Evolutionary conservation across 2,329 filamentous ascomycete genomes (phyloP), one percentile per base, ranked within the genome.

Genomic region (Neurospora crassa): DNA sequence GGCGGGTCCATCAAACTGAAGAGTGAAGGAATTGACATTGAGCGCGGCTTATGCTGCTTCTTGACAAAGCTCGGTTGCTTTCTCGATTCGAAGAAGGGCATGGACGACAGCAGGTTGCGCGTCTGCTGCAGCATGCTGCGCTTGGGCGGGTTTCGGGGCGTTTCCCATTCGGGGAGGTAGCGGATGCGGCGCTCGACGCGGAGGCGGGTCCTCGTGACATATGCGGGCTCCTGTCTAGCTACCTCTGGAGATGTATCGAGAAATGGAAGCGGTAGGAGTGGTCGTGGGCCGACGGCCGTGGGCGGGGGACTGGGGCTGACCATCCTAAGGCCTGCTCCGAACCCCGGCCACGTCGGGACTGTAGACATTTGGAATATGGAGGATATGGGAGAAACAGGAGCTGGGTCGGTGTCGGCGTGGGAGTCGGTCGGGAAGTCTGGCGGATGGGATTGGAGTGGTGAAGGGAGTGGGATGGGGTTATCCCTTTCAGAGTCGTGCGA

Each of bases 91-190:
- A n/a, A 16, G 59, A n/a, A 67, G 40, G 41, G 69, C 40, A 37
- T 40, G 7, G 68, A 69, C 20, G 18, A 24, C 2, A 37, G 43
- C 2, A 40, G 12, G 14, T 29, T 63, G 68, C 29, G 42, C 11
- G 42, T 45, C n/a, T 40, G 68, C 2, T 69, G 68, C 2, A 69
- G 68, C 10, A 40, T 59, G 18, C 43, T 20, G 37, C 73, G 70
- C 42, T 74, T 74, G 37, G 73, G 73, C 3, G 74, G 74, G 37
- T 73, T 69, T 34, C 68, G 40, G 20, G 74, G 74, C 3, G 70
- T 72, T 45, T 75, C 74, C 74, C 74, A 75, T 1, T 73, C 74
- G 40, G 74, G 74, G 8, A 73, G 67, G 63, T 75, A 63, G 16
- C 72, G 72, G 68, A 75, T 71, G 29, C 73, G 71, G 41, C 71